Evolutionary conservation across 1,139 yeast genomes (phyloP).

Genomic region (Diutina sp.): DNA sequence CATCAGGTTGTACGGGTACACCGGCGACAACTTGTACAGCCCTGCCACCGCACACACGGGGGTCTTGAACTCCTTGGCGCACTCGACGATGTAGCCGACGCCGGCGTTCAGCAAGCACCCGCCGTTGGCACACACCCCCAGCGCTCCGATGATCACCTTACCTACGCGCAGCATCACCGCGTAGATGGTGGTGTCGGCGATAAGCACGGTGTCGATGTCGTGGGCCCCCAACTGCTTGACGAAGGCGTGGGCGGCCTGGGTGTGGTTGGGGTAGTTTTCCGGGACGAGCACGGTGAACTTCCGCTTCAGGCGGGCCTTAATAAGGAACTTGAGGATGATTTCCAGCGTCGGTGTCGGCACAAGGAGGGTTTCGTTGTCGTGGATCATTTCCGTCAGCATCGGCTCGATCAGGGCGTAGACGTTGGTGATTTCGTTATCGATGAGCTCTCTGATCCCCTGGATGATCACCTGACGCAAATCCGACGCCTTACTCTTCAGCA

Average conservation of each 20-base stretch:
- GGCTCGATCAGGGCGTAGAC: constrained; percentile 85
- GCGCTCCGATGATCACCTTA: constrained; percentile 85
- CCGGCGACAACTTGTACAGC: constrained; percentile 80
- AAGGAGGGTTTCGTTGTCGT: constrained; percentile 81
- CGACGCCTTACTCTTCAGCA: constrained; percentile 30
- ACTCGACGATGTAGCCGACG: constrained; percentile 85
- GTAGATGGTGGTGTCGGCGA: constrained; percentile 86
- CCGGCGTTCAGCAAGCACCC: constrained; percentile 88
- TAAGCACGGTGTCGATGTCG: constrained; percentile 79
- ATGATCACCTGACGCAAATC: constrained; percentile 82
- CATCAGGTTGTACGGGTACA: constrained; percentile 86
- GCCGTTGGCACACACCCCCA: constrained; percentile 91
- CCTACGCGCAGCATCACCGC: constrained; percentile 98
- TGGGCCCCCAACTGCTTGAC: constrained; percentile 73
- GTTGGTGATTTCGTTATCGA: constrained; percentile 73
- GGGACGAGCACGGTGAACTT: constrained; percentile 87
- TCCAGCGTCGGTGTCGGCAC: constrained; percentile 91
- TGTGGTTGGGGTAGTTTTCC: constrained; percentile 85
- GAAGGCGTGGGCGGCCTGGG: constrained; percentile 61
- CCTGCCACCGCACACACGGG: constrained; percentile 97
- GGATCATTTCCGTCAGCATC: constrained; percentile 86
- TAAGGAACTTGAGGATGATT: constrained; percentile 76
- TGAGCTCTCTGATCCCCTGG: constrained; percentile 86
- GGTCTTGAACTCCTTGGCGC: constrained; percentile 89
- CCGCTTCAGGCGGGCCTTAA: constrained; percentile 82